These are phyloP conservation scores for Polymyxa betae DNA, from an alignment of 208 protist genomes.

Conservation along the genomic window DNA sequence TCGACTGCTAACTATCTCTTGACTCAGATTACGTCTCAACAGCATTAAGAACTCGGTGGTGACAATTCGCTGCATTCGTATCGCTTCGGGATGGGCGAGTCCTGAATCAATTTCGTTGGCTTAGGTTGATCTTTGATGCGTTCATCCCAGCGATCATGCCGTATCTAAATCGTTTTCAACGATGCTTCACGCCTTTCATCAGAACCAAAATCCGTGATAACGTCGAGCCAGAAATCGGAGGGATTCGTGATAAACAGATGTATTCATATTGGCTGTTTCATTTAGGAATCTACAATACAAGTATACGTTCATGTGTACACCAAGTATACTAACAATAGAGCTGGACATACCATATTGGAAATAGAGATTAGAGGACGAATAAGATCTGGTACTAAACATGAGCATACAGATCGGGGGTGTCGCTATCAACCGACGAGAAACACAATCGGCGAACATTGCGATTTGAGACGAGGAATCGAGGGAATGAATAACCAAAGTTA, in stretches of 20 bases:
- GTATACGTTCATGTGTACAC: no score
- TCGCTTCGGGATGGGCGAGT: neutral
- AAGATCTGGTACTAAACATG: no score
- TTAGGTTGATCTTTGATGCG: neutral
- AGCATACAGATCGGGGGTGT: no score
- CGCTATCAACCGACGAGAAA: no score
- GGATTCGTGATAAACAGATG: slow-evolving; percentile 28
- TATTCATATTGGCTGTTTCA: no score
- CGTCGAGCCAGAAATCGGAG: slow-evolving; percentile 19
- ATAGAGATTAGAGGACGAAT: no score
- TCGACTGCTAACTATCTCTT: neutral
- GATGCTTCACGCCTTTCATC: neutral
- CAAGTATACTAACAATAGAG: no score
- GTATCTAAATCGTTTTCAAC: neutral
- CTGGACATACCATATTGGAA: no score
- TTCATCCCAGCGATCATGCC: neutral
- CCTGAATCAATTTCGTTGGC: neutral
- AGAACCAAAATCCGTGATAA: slow-evolving; percentile 5
- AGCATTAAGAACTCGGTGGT: neutral
- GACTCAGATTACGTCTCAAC: neutral
- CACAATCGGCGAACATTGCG: no score
- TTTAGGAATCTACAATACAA: no score
- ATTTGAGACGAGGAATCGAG: no score
- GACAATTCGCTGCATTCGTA: neutral
- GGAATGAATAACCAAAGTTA: no score